Percentiles rank a stretch among this genome's conserved stretches.
Conservation (phyloP, 2,329 filamentous ascomycete species). For the Calonectria multiphialidica region DNA sequence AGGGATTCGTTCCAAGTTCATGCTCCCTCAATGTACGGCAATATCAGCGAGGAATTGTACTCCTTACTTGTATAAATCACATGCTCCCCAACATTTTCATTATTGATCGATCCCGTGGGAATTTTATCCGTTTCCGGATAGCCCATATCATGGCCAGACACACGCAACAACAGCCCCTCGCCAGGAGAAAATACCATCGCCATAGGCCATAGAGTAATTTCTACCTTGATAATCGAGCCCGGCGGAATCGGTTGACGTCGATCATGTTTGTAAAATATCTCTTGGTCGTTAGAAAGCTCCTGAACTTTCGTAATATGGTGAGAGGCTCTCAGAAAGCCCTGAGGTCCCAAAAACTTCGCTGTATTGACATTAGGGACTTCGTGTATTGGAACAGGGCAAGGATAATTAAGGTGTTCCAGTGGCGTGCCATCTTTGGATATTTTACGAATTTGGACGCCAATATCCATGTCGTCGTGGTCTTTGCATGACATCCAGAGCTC, state of each 20-base stretch:
- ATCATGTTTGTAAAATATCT: background rate
- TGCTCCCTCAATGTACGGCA: too few relatives aligned
- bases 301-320: background rate
- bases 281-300: background rate
- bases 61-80: too few relatives aligned
- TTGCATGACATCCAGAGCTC: background rate
- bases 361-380: background rate
- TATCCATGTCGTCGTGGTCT: slow-evolving; percentile 2
- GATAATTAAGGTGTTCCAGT: background rate
- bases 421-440: background rate
- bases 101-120: too few relatives aligned
- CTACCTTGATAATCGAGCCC: background rate
- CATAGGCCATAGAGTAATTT: background rate
- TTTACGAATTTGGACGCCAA: background rate
- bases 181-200: background rate
- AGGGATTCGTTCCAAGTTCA: too few relatives aligned
- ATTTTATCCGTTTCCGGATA: background rate
- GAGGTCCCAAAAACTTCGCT: background rate
- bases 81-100: too few relatives aligned
- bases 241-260: background rate
- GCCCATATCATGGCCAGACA: background rate
- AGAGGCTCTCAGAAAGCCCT: background rate
- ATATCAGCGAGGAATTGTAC: too few relatives aligned
- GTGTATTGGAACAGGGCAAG: background rate
- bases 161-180: background rate